A percentile compares a stretch with the other conserved stretches of the same genome.
Evolutionary conservation across 2,329 filamentous ascomycete species (phyloP).

Genomic region (Periglandula ipomoeae): DNA sequence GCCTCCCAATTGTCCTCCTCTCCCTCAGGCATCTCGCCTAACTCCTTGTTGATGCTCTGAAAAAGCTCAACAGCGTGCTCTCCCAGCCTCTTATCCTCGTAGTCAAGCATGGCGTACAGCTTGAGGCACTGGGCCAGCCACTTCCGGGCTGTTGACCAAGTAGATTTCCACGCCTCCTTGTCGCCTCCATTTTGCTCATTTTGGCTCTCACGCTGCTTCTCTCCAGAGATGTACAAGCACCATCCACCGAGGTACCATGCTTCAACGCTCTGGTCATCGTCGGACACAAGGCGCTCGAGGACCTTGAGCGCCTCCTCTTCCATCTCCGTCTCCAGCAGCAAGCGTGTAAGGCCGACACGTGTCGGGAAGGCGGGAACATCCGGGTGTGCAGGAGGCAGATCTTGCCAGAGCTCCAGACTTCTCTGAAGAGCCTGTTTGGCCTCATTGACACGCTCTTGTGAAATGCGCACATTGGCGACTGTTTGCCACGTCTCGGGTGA

Average conservation of each 20-base stretch:
- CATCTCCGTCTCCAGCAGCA: constrained; percentile 86
- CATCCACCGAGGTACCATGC: constrained; percentile 96
- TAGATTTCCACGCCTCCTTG: constrained; percentile 43
- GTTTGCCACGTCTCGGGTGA: constrained; percentile 91
- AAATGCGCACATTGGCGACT: constrained; percentile 86
- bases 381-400: constrained; percentile 62
- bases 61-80: constrained; percentile 68
- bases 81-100: constrained; percentile 72
- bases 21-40: constrained; percentile 50
- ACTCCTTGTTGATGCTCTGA: constrained; percentile 49
- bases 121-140: constrained; percentile 77
- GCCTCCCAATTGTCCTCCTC: constrained; percentile 43
- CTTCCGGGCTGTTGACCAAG: constrained; percentile 65
- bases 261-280: constrained; percentile 92
- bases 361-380: constrained; percentile 78
- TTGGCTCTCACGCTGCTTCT: constrained; percentile 45
- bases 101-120: constrained; percentile 70
- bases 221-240: constrained; percentile 73
- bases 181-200: constrained; percentile 20
- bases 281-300: constrained; percentile 70
- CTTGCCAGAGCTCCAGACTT: constrained; percentile 77
- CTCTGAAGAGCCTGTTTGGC: constrained; percentile 68
- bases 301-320: constrained; percentile 79
- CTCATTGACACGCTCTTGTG: constrained; percentile 70
- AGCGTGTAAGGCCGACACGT: constrained; percentile 69